These are phyloP conservation scores for Zymoseptoria passerinii DNA, from an alignment of 2,329 filamentous ascomycete genomes.

Conservation along the genomic window DNA sequence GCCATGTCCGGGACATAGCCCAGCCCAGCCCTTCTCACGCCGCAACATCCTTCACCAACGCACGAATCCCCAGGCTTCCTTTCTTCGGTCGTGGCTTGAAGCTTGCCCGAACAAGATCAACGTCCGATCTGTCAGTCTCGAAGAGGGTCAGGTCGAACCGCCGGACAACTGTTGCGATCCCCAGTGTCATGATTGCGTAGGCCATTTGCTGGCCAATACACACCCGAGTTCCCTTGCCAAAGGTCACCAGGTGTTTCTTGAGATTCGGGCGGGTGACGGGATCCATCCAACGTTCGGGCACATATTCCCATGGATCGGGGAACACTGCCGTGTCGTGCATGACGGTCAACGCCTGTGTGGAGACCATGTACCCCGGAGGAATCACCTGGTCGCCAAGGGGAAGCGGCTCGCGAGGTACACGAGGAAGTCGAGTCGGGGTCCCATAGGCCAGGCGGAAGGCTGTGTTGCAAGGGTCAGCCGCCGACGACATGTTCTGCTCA, in stretches of 20 bases:
- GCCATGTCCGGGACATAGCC: no score
- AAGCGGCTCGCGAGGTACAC: conserved; percentile 14
- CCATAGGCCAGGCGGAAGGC: conserved; percentile 17
- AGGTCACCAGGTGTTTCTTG: conserved; percentile 30
- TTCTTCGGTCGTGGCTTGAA: background rate
- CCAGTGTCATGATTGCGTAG: conserved; percentile 30
- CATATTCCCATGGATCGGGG: conserved; percentile 28
- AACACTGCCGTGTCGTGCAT: conserved; percentile 21
- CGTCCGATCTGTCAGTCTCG: background rate
- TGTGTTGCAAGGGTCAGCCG: background rate
- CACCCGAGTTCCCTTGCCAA: conserved; percentile 30
- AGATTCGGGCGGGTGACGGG: conserved; percentile 1
- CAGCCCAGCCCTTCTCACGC: background rate
- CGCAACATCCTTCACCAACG: background rate
- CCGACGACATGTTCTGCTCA: background rate
- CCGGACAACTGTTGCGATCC: conserved; percentile 26
- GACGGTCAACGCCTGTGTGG: background rate
- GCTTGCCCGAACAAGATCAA: background rate
- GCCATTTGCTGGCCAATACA: conserved; percentile 33
- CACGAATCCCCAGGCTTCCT: background rate
- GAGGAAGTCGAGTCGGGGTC: conserved; percentile 14
- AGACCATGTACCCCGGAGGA: background rate
- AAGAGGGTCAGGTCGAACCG: conserved; percentile 14
- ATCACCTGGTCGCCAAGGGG: background rate
- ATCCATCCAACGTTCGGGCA: conserved; percentile 31